Percentiles rank a stretch among this genome's conserved stretches.
phyloP scores from a whole-genome alignment of 2,329 filamentous ascomycete species.

The Aureobasidium melanogenum region DNA sequence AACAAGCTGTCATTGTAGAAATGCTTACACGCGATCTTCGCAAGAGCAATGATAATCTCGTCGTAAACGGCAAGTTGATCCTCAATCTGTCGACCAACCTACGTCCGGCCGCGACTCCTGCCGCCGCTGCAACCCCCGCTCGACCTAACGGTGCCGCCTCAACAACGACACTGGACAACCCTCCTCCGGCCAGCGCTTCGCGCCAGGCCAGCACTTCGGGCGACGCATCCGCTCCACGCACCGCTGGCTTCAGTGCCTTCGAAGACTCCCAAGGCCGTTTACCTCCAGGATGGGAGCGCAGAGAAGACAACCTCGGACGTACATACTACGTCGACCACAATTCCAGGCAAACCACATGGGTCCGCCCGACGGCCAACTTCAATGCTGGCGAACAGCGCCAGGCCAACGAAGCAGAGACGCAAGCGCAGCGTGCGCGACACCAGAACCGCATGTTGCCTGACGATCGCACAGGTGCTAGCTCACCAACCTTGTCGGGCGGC shows the following conservation, averaged over 20 bases:
- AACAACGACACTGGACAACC: conserved; percentile 15
- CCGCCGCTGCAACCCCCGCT: conserved; percentile 19
- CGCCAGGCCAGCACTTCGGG: conserved; percentile 16
- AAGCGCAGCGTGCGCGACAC: conserved; percentile 85
- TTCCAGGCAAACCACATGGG: conserved; percentile 94
- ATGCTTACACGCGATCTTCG: conserved; percentile 97
- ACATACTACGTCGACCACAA: conserved; percentile 99
- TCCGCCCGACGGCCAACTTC: conserved; percentile 70
- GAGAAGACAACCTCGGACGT: conserved; percentile 87
- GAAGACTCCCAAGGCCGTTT: conserved; percentile 92
- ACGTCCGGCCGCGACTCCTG: conserved; percentile 49
- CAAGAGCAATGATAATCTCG: conserved; percentile 95
- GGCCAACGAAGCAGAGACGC: conserved; percentile 81
- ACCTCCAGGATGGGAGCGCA: conserved; percentile 88
- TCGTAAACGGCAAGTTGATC: conserved; percentile 96
- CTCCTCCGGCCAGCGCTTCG: conserved; percentile 25
- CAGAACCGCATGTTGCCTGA: conserved; percentile 94
- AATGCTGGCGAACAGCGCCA: conserved; percentile 67
- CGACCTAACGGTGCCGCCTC: conserved; percentile 22
- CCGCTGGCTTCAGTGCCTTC: conserved; percentile 70
- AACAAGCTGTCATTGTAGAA: conserved; percentile 42
- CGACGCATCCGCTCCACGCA: conserved; percentile 24
- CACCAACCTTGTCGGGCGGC: conserved; percentile 60
- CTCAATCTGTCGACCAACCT: conserved; percentile 93
- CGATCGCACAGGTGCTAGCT: conserved; percentile 87